These are phyloP conservation scores for Blastocystis sp. DNA, from an alignment of 352 stramenopile genomes.

Conservation along the genomic window DNA sequence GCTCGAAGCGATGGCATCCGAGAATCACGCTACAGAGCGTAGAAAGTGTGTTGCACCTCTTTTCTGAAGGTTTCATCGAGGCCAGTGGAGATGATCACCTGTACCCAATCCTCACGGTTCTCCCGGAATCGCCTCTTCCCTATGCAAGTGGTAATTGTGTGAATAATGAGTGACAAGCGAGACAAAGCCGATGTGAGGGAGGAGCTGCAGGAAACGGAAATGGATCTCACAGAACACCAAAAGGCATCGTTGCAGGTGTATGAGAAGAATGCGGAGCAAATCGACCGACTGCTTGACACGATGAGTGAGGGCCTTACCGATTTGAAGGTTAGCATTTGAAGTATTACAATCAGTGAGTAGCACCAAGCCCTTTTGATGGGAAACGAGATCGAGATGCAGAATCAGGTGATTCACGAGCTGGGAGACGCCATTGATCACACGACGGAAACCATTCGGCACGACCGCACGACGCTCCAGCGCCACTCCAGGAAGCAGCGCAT, in stretches of 20 bases:
- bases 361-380: slow-evolving; percentile 43
- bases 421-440: slow-evolving; percentile 15
- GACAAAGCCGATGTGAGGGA: slow-evolving; percentile 38
- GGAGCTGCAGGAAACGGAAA: slow-evolving; percentile 11
- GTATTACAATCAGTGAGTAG: not conserved
- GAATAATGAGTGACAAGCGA: not conserved
- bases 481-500: not conserved
- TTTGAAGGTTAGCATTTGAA: slow-evolving; percentile 8
- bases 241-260: slow-evolving; percentile 60
- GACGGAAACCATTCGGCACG: slow-evolving; percentile 12
- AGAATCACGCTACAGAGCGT: slow-evolving; percentile 64
- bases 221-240: slow-evolving; percentile 38
- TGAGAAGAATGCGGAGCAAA: slow-evolving; percentile 46
- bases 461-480: slow-evolving; percentile 12
- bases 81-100: not conserved
- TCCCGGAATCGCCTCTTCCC: slow-evolving; percentile 11
- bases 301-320: slow-evolving; percentile 60
- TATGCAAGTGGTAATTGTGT: not conserved
- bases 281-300: slow-evolving; percentile 34
- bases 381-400: slow-evolving; percentile 63
- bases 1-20: slow-evolving; percentile 5
- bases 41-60: not conserved
- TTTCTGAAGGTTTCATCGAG: slow-evolving; percentile 30
- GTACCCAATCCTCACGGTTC: slow-evolving; percentile 35
- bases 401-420: slow-evolving; percentile 29